A percentile compares a stretch with the other conserved stretches of the same genome.
phyloP scores from a whole-genome alignment of 208 protist species.

The Acanthamoeba lenticulata region DNA sequence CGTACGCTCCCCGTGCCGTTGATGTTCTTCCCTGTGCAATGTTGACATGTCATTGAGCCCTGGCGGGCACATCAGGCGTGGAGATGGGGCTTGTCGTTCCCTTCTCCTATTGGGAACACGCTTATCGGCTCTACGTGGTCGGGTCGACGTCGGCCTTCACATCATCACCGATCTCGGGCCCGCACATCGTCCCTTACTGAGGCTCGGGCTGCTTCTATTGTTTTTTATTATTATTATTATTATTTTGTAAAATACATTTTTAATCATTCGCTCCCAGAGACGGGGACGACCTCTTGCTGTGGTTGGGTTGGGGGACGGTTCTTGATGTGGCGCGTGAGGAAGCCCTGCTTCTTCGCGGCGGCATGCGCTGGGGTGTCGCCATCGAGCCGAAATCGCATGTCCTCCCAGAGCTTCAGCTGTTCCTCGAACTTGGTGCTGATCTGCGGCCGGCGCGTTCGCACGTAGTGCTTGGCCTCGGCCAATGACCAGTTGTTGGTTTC shows the following conservation, averaged over 20 bases:
- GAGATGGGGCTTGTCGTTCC: neutral
- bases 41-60: neutral
- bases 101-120: neutral
- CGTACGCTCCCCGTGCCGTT: neutral
- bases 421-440: slow-evolving; percentile 55
- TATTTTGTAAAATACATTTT: neutral
- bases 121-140: neutral
- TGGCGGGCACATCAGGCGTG: neutral
- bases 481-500: neutral
- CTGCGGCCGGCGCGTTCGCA: neutral
- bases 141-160: neutral
- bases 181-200: neutral
- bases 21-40: neutral
- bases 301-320: neutral
- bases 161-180: neutral
- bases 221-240: neutral
- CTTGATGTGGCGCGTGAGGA: neutral
- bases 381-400: neutral
- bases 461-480: neutral
- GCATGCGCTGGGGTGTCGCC: neutral
- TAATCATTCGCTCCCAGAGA: no score
- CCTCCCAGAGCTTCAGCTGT: slow-evolving; percentile 24
- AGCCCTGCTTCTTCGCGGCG: neutral
- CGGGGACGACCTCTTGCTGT: no score
- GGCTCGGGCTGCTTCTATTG: neutral